Evolutionary conservation across 768 basidiomycete genomes (phyloP).

Genomic region (Suillus clintonianus): DNA sequence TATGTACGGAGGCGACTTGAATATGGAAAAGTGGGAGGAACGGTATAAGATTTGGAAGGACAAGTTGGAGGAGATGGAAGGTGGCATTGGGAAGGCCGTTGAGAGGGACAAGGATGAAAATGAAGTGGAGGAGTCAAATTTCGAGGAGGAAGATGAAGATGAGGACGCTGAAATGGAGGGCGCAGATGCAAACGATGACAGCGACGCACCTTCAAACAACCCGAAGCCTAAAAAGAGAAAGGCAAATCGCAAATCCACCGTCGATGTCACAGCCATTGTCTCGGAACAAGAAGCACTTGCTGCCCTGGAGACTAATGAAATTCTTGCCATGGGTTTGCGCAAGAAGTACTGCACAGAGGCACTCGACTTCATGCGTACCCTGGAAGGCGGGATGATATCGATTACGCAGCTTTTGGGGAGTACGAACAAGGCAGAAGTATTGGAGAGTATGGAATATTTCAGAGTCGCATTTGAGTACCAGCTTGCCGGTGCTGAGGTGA

Average conservation of each 20-base stretch:
- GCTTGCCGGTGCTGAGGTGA: slow-evolving; percentile 74
- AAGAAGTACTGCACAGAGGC: slow-evolving; percentile 90
- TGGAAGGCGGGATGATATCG: slow-evolving; percentile 68
- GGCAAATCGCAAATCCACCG: slow-evolving; percentile 65
- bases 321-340: slow-evolving; percentile 65
- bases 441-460: slow-evolving; percentile 91
- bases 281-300: slow-evolving; percentile 74
- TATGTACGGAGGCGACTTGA: slow-evolving; percentile 81
- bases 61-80: slow-evolving; percentile 74
- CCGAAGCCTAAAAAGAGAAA: slow-evolving; percentile 46
- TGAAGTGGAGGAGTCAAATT: slow-evolving; percentile 37
- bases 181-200: slow-evolving; percentile 36
- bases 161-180: slow-evolving; percentile 20
- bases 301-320: slow-evolving; percentile 63
- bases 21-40: slow-evolving; percentile 69
- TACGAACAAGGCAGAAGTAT: slow-evolving; percentile 79
- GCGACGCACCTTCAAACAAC: slow-evolving; percentile 40
- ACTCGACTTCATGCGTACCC: slow-evolving; percentile 73
- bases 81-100: slow-evolving; percentile 62
- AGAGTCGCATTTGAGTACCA: slow-evolving; percentile 78
- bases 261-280: slow-evolving; percentile 69
- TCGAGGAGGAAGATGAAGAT: slow-evolving; percentile 31
- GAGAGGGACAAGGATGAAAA: slow-evolving; percentile 40
- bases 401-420: slow-evolving; percentile 82
- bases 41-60: slow-evolving; percentile 63